A percentile compares a stretch with the other conserved stretches of the same genome.
Evolutionary conservation across 179 eudicot species (phyloP).

Genomic region (Beta corolliflora): DNA sequence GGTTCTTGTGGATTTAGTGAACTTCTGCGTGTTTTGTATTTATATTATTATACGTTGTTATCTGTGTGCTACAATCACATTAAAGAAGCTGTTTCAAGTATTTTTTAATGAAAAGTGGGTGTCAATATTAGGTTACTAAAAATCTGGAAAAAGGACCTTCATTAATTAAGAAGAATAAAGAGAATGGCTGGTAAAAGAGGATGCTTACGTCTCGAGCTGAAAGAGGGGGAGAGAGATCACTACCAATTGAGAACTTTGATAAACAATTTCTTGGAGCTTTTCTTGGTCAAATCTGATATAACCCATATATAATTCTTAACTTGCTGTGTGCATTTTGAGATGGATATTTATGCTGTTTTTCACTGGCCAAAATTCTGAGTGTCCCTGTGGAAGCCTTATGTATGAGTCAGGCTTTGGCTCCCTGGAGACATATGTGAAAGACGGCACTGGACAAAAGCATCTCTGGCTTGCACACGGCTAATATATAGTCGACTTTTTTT

Average conservation of each 20-base stretch:
- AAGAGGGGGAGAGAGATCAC: neutral
- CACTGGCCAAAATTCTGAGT: too few species aligned
- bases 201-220: neutral
- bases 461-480: neutral
- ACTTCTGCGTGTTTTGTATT: neutral
- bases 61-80: neutral
- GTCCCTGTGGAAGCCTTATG: too few species aligned
- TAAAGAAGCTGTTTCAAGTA: neutral
- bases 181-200: neutral
- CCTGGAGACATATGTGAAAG: neutral
- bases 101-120: neutral
- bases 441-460: neutral
- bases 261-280: neutral
- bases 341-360: neutral
- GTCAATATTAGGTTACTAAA: neutral
- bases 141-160: neutral
- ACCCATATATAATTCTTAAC: neutral
- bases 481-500: neutral
- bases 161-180: neutral
- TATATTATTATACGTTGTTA: neutral
- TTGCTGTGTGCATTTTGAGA: neutral
- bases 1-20: neutral
- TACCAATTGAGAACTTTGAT: neutral
- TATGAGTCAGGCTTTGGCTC: neutral
- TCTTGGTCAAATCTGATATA: neutral